These are phyloP conservation scores for Camelina hispida DNA, from an alignment of 345 rosid genomes.

Conservation along the genomic window DNA sequence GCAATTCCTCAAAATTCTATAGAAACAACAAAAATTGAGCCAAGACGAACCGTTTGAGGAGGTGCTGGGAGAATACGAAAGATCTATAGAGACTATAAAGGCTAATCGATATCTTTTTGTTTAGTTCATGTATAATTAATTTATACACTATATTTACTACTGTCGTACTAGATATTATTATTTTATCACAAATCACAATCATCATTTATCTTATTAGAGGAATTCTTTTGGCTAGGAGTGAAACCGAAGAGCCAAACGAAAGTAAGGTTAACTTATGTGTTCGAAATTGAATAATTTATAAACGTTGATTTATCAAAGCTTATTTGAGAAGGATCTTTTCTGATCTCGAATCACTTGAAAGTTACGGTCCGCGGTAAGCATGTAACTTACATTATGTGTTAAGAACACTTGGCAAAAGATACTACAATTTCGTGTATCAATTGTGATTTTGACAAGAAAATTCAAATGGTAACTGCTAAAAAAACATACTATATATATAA, in stretches of 20 bases:
- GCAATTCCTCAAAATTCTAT: not conserved
- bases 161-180: not conserved
- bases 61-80: not conserved
- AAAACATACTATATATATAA: not conserved
- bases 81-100: not conserved
- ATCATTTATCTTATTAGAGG: not conserved
- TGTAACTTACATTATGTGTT: not conserved
- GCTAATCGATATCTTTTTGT: not conserved
- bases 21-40: not conserved
- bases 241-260: constrained; percentile 32
- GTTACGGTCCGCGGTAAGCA: not conserved
- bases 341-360: not conserved
- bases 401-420: constrained; percentile 14
- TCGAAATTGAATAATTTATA: constrained; percentile 17
- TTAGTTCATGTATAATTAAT: not conserved
- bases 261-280: constrained; percentile 1
- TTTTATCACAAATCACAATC: constrained; percentile 2
- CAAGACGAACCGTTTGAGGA: not conserved
- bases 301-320: constrained; percentile 16
- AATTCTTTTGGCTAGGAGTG: constrained; percentile 11
- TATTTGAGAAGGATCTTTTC: constrained; percentile 28
- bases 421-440: constrained; percentile 2
- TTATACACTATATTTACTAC: not conserved
- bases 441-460: constrained; percentile 10
- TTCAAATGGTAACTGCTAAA: constrained; percentile 4